Evolutionary conservation across 225 moss, liverwort and hornwort genomes (phyloP).

Genomic region (Pseudisothecium myosuroides): DNA sequence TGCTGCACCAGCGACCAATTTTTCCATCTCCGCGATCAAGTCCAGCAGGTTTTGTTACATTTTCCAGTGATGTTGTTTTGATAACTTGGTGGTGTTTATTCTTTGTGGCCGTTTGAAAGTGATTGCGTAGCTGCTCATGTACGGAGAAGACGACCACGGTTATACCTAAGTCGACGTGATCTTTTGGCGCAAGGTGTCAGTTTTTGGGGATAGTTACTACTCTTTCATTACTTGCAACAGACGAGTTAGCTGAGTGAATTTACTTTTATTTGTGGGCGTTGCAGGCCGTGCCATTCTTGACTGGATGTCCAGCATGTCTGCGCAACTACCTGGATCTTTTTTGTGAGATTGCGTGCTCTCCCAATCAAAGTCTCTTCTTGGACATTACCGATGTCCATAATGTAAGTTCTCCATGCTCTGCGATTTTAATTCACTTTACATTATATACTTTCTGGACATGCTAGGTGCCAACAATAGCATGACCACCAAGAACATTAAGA

Average conservation of each 20-base stretch:
- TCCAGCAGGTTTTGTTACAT: slow-evolving; percentile 61
- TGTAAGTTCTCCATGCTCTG: slow-evolving; percentile 20
- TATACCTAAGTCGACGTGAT: background rate
- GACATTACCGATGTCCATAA: slow-evolving; percentile 50
- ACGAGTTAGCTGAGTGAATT: background rate
- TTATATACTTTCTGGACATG: background rate
- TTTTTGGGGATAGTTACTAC: background rate
- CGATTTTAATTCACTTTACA: background rate
- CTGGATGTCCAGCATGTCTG: slow-evolving; percentile 93
- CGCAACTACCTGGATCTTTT: slow-evolving; percentile 90
- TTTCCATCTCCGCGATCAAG: slow-evolving; percentile 61
- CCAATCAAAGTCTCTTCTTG: slow-evolving; percentile 82
- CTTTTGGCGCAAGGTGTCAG: background rate
- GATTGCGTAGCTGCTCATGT: background rate
- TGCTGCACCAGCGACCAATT: slow-evolving; percentile 92
- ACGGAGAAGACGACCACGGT: background rate
- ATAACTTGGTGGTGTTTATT: background rate
- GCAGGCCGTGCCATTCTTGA: slow-evolving; percentile 94
- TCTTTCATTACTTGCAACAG: background rate
- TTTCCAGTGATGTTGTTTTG: background rate
- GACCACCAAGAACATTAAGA: background rate
- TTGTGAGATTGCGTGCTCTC: slow-evolving; percentile 96
- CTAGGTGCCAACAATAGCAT: background rate
- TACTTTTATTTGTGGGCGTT: background rate
- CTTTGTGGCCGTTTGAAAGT: background rate